Base-by-base conservation (phyloP, 768 basidiomycete genomes). In the Psilocybe tampanensis region DNA sequence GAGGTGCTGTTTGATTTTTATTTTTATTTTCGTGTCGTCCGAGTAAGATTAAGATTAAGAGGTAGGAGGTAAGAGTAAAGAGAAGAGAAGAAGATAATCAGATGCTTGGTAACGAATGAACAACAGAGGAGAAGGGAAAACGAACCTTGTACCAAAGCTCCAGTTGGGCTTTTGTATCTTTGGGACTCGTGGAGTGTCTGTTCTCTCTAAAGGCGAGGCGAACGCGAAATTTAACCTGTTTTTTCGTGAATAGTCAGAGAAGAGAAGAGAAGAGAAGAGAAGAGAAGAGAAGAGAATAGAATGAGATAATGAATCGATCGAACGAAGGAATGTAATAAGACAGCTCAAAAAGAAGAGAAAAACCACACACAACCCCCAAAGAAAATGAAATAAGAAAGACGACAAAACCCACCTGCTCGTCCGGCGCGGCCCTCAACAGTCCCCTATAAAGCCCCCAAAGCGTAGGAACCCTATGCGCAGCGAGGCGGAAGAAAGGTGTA, bases 401-500 rank as follows among this genome's bases (percentile, higher is more conserved):
- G 9, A 11, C 7, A 47, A 8, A 24, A 34, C 83, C 53, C 62
- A 90, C 89, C 66, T 82, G 75, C 23, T 81, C 77, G 13, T 77
- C 77, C 0, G 84, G 81, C 6, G 89, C 78, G 39, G 78, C 64
- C 24, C 78, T 73, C 47, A 91, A 70, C 13, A 95, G 76, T 3
- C 84, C 83, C 19, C 92, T 80, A 68, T 94, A 95, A 4, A 95
- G 73, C 0, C 77, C 70, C 89, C 90, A 92, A 63, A 89, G 69
- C 0, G 91, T 93, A 2, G 94, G 92, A 23, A 86, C 71, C 19
- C 87, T 82, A 68, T 95, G 94, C 0, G 86, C 86, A 0, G 79
- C 75, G 23, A 93, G 85, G 47, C 81, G 68, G 65, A 80, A 92
- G 64, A 93, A 90, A 2, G 89, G 85, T 2, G 82, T 77, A 19